Conservation (phyloP, 441 rosid genomes). For the Erodium moschatum region DNA sequence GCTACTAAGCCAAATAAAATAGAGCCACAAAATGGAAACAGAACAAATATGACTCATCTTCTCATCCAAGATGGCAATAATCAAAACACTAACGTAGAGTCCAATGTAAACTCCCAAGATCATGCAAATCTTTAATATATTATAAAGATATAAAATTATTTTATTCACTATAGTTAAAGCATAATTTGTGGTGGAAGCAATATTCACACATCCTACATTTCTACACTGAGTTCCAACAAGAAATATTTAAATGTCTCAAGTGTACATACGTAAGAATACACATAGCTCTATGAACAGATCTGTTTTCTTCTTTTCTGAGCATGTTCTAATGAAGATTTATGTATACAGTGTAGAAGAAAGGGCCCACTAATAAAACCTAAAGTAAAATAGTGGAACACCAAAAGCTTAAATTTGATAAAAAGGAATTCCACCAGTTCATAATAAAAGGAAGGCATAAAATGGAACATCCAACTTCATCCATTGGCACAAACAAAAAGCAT, state of each 20-base stretch:
- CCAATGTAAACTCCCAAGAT: background rate
- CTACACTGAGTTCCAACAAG: background rate
- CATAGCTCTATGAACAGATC: background rate
- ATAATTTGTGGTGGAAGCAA: background rate
- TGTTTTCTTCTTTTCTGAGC: background rate
- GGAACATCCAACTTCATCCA: background rate
- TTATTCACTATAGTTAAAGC: background rate
- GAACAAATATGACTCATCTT: background rate
- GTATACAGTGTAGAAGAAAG: background rate
- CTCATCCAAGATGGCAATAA: background rate
- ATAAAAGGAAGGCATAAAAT: background rate
- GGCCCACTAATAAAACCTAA: background rate
- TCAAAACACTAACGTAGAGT: background rate
- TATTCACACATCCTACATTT: background rate
- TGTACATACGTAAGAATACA: background rate
- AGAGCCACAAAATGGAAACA: background rate
- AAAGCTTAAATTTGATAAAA: background rate
- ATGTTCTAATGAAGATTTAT: background rate
- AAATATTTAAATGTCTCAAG: background rate
- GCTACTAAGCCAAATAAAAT: background rate
- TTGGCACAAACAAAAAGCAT: conserved; percentile 4
- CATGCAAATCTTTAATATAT: background rate
- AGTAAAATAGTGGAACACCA: background rate
- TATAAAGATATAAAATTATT: background rate
- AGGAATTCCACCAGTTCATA: conserved; percentile 4